Base-by-base conservation (phyloP, 2,329 filamentous ascomycete species). In the Alternaria infectoria region DNA sequence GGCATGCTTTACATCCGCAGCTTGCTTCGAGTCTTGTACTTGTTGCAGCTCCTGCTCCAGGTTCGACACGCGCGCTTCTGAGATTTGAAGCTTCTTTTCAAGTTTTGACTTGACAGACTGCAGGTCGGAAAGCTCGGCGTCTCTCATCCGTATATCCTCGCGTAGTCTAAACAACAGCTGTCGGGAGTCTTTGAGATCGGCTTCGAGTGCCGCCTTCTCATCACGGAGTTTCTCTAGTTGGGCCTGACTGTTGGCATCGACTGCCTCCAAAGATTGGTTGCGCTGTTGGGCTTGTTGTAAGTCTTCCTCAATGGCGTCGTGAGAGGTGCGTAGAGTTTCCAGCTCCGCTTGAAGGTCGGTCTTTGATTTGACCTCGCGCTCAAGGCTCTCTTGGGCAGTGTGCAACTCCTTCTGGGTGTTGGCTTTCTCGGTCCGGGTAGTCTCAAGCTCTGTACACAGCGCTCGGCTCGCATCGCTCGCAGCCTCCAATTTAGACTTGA, bases 361-460 rank as follows among this genome's bases (percentile, higher is more conserved):
- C 13, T 65, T 74, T 2, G 60, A 47, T 6, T 55, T 52, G 3
- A 23, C 54, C 44, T 74, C 74, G 43, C 69, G 44, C 2, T 59
- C 40, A 12, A 72, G 57, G 4, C 57, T 50, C 43, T 71, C 69
- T 30, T 60, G 64, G 13, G 62, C 62, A 5, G 17, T 13, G 10
- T 51, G 26, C 6, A 77, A 55, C 9, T 77, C 69, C 8, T 70
- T 52, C 54, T 76, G 67, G 4, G 77, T 25, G 10, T 69, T 65
- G 5, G 54, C 47, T 50, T 72, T 77, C 6, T 51, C 54, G 10
- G 45, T 43, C 13, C 65, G 69, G 3, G 69, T 57, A 11, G 65
- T 50, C 7, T 72, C 66, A n/a, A 80, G 60, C 19, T 80, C 73
- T 10, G 46, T 44, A 7, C 60, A 59, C 25, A 79, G 46, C 11